Percentiles rank a stretch among this genome's conserved stretches.
Evolutionary conservation across 2,329 filamentous ascomycete species (phyloP).

Genomic region (Epichloe aotearoae): DNA sequence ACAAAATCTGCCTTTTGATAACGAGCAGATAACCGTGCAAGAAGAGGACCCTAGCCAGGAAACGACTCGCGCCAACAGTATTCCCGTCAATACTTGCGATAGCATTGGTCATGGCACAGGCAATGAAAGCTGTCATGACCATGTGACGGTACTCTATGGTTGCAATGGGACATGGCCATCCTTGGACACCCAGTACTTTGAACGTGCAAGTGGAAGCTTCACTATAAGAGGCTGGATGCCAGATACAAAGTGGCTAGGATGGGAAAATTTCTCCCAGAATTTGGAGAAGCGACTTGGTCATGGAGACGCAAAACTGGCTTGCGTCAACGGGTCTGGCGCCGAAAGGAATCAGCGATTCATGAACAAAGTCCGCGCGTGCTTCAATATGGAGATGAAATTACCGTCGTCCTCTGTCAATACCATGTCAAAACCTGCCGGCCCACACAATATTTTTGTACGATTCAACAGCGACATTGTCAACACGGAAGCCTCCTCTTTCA

Average conservation of each 20-base stretch:
- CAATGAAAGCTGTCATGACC: neutral
- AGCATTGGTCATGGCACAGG: neutral
- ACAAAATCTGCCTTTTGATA: neutral
- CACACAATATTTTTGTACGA: slow-evolving; percentile 20
- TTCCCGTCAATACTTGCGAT: neutral
- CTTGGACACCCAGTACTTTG: slow-evolving; percentile 21
- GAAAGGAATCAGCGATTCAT: slow-evolving; percentile 11
- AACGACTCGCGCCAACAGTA: neutral
- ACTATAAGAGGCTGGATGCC: slow-evolving; percentile 32
- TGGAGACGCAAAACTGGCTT: neutral
- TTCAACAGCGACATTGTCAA: slow-evolving; percentile 10
- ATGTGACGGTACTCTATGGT: slow-evolving; percentile 12
- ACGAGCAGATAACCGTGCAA: neutral
- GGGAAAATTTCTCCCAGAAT: slow-evolving; percentile 16
- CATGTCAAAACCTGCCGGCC: slow-evolving; percentile 13
- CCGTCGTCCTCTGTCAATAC: slow-evolving; percentile 13
- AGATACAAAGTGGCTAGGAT: slow-evolving; percentile 21
- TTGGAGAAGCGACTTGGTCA: slow-evolving; percentile 14
- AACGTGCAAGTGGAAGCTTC: slow-evolving; percentile 24
- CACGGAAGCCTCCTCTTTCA: neutral
- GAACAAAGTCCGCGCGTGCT: slow-evolving; percentile 24
- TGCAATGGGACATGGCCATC: slow-evolving; percentile 19
- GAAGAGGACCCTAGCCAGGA: neutral
- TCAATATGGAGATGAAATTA: slow-evolving; percentile 33
- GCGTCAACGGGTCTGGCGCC: slow-evolving; percentile 2